Percentiles rank a stretch among this genome's conserved stretches.
phyloP scores from a whole-genome alignment of 2,329 filamentous ascomycete genomes.

The Paraconiothyrium brasiliense region DNA sequence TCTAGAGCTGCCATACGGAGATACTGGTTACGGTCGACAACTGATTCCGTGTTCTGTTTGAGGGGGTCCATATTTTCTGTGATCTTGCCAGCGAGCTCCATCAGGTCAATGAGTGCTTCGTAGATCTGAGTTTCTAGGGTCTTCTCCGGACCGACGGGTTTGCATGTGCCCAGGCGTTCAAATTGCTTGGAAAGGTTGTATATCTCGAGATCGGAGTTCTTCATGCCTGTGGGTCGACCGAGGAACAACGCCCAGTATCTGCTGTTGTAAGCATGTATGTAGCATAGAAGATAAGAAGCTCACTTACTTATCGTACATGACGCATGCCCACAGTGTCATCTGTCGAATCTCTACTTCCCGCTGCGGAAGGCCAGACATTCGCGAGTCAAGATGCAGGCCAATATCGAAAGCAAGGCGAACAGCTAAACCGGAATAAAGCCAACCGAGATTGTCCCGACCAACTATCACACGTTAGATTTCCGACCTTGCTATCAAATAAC shows the following conservation, averaged over 20 bases:
- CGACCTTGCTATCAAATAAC: not conserved
- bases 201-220: conserved; percentile 61
- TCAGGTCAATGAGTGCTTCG: conserved; percentile 63
- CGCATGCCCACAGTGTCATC: conserved; percentile 62
- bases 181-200: conserved; percentile 59
- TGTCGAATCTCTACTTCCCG: conserved; percentile 60
- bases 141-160: conserved; percentile 45
- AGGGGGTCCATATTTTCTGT: conserved; percentile 56
- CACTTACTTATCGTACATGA: conserved; percentile 61
- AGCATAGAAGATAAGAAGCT: not conserved
- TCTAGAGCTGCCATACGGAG: conserved; percentile 62
- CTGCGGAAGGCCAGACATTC: conserved; percentile 55
- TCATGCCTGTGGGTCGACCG: conserved; percentile 64
- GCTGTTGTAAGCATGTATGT: conserved; percentile 17
- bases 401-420: conserved; percentile 39
- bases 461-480: conserved; percentile 37
- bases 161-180: conserved; percentile 53
- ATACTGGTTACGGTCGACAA: conserved; percentile 59
- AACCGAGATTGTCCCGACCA: conserved; percentile 63
- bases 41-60: conserved; percentile 38
- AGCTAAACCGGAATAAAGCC: conserved; percentile 62
- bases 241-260: conserved; percentile 64
- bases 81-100: conserved; percentile 64
- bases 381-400: conserved; percentile 58
- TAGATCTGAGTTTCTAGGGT: conserved; percentile 56